phyloP scores from a whole-genome alignment of 108 stramenopile genomes.

The Nannochloropsis granulata region DNA sequence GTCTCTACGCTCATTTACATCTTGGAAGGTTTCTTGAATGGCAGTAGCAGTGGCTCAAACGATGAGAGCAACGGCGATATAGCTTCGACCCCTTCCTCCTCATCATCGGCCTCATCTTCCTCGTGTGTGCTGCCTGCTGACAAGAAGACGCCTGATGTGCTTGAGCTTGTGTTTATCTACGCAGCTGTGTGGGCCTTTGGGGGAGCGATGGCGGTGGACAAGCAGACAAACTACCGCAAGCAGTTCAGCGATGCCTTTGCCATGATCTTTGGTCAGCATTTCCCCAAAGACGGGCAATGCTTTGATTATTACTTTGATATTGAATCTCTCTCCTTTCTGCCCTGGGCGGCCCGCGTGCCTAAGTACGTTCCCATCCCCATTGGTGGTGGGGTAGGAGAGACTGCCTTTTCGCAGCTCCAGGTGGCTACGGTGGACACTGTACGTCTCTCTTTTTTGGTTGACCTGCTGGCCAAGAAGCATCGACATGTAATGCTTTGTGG shows the following conservation, averaged over 20 bases:
- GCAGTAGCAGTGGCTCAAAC: neutral
- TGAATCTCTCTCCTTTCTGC: conserved; percentile 13
- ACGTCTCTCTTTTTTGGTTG: conserved; percentile 55
- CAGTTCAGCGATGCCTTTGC: conserved; percentile 54
- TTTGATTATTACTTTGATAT: conserved; percentile 66
- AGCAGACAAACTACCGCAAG: conserved; percentile 55
- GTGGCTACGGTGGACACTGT: conserved; percentile 66
- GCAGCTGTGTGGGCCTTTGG: conserved; percentile 81
- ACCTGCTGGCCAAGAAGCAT: conserved; percentile 52
- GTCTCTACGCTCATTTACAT: conserved; percentile 56
- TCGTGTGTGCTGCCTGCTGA: conserved; percentile 40
- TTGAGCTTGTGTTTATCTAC: conserved; percentile 55
- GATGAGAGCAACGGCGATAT: neutral
- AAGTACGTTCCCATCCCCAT: conserved; percentile 52
- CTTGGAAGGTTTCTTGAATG: conserved; percentile 48
- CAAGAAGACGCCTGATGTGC: conserved; percentile 41
- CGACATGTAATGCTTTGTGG: conserved; percentile 70
- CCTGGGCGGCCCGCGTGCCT: conserved; percentile 46
- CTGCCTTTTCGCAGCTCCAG: conserved; percentile 57
- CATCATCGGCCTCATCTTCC: neutral
- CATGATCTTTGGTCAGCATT: conserved; percentile 46
- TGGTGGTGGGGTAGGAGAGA: conserved; percentile 52
- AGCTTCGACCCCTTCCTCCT: neutral
- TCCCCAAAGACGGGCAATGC: conserved; percentile 51
- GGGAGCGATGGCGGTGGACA: conserved; percentile 67